Evolutionary conservation across 805 yeast genomes (phyloP), one percentile per base, ranked within the genome.

Genomic region (Kluyveromyces lactis): DNA sequence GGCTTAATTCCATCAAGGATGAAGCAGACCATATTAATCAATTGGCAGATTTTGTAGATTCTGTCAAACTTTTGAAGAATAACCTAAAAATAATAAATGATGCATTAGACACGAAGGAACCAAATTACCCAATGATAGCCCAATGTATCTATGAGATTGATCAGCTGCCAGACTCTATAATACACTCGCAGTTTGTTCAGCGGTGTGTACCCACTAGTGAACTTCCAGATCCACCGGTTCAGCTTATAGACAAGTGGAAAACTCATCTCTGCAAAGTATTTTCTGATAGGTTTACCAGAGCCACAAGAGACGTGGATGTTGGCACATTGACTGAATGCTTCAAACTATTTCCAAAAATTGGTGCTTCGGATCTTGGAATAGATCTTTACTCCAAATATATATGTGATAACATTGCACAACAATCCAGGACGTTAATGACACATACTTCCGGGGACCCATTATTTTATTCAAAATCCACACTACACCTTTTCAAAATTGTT

Each of bases 191-290:
- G 40, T 87, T 81, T 58, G 90, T 95, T 2, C 72, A 78, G 36
- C 77, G 71, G 33, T 84, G 83, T 51, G 90, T 90, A 13, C 98
- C 98, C 0, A 78, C 95, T 0, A 68, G 82, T 9, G 94, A 86
- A 41, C 69, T 87, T 12, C 95, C 96, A 0, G 95, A 86, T 37
- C 64, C 73, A 38, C 97, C 98, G 0, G 53, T 57, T 8, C 69
- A 62, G 2, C 62, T 83, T 0, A 51, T 92, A 1, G 54, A 63
- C 1, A 64, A 65, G 11, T 84, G 94, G 78, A 71, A 77, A 3
- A 65, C 62, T 2, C 70, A 77, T 27, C 66, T 92, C 42, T 77
- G 74, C 4, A 55, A 56, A 1, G 61, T 76, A 2, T 86, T 89
- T 51, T 62, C 68, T 26, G 53, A 64, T 9, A 80, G 79, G 48